Conservation (phyloP, 1,284 basidiomycete genomes). For the Cutaneotrichosporon sp. region DNA sequence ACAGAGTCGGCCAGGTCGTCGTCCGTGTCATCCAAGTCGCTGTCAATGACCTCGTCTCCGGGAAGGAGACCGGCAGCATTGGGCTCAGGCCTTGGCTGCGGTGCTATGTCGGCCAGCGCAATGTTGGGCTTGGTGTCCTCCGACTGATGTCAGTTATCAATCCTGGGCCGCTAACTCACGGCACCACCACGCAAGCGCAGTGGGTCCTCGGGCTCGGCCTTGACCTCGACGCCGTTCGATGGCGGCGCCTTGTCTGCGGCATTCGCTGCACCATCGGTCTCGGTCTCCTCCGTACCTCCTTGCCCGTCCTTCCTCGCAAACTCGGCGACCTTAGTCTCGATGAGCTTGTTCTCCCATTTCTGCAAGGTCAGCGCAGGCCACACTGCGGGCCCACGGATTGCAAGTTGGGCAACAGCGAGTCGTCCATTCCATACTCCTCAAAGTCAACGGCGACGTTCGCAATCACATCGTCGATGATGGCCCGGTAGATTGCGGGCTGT, state of each 20-base stretch:
- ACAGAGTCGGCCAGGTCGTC: constrained; percentile 59
- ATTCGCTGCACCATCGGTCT: neutral
- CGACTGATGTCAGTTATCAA: constrained; percentile 10
- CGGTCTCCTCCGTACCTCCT: constrained; percentile 8
- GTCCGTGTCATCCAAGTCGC: constrained; percentile 84
- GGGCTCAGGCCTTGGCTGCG: constrained; percentile 35
- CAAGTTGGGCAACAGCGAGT: constrained; percentile 81
- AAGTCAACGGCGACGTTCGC: constrained; percentile 83
- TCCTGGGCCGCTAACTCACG: neutral
- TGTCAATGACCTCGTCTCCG: constrained; percentile 80
- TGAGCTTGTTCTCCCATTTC: constrained; percentile 93
- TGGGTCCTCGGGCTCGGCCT: constrained; percentile 40
- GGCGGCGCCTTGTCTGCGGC: neutral
- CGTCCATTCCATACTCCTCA: constrained; percentile 91
- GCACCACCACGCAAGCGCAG: constrained; percentile 40
- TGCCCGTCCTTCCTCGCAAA: constrained; percentile 50
- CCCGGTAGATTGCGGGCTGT: constrained; percentile 82
- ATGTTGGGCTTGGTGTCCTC: constrained; percentile 10
- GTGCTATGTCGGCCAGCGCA: neutral
- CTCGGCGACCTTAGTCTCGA: constrained; percentile 87
- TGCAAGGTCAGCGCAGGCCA: constrained; percentile 42
- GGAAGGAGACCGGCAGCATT: constrained; percentile 48
- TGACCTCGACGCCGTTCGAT: constrained; percentile 28
- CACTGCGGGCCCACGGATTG: constrained; percentile 62
- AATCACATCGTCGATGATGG: constrained; percentile 96